Conservation (phyloP, 129 eudicot genomes). For the Saposhnikovia divaricata region DNA sequence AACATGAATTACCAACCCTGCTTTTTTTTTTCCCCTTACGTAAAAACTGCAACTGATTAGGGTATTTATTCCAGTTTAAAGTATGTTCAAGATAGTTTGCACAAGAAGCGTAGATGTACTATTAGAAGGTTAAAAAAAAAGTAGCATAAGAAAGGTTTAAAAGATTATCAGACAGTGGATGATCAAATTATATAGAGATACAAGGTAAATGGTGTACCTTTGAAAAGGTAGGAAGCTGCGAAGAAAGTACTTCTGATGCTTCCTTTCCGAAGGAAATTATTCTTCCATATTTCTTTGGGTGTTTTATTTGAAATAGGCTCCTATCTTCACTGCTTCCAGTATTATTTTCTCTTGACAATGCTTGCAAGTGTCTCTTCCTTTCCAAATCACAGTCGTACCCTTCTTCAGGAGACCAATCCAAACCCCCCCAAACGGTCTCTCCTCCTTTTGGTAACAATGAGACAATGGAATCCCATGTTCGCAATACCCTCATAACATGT, state of each 20-base stretch:
- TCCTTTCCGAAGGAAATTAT: slow-evolving; percentile 66
- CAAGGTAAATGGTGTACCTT: slow-evolving; percentile 25
- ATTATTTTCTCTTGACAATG: slow-evolving; percentile 28
- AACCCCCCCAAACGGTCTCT: slow-evolving; percentile 76
- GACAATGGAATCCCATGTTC: slow-evolving; percentile 83
- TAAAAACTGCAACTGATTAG: not conserved
- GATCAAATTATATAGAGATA: not conserved
- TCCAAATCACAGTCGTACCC: slow-evolving; percentile 40
- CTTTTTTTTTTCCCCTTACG: not conserved
- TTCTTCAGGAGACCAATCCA: slow-evolving; percentile 85
- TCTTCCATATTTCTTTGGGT: slow-evolving; percentile 60
- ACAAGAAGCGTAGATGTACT: not conserved
- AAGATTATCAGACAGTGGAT: too few relatives aligned
- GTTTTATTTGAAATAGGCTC: slow-evolving; percentile 26
- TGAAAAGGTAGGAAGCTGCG: slow-evolving; percentile 40
- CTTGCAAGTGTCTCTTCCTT: slow-evolving; percentile 24
- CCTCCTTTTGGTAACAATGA: slow-evolving; percentile 93
- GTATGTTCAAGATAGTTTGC: not conserved
- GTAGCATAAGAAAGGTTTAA: too few relatives aligned
- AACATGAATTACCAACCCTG: not conserved
- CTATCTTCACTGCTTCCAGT: slow-evolving; percentile 26
- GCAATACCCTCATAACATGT: slow-evolving; percentile 60
- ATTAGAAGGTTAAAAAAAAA: not conserved
- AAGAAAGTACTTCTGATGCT: slow-evolving; percentile 64
- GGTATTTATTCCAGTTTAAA: not conserved